Evolutionary conservation across 2,329 filamentous ascomycete species (phyloP).

Genomic region (Venturia oleaginea): DNA sequence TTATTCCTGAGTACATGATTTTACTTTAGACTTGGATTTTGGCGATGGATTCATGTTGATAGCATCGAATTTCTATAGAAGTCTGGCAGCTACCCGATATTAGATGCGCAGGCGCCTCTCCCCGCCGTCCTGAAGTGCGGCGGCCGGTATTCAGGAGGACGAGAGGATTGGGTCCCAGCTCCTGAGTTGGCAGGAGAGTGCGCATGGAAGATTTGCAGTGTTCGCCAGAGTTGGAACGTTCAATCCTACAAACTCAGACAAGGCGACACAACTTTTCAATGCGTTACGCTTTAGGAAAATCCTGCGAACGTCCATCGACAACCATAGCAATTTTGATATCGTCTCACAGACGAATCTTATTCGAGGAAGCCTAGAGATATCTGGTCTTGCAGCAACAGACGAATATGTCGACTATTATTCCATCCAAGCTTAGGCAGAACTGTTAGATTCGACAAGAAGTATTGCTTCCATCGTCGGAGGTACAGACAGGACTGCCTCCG

Average conservation of each 20-base stretch:
- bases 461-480: not conserved
- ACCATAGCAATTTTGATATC: not conserved
- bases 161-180: too few relatives aligned
- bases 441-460: not conserved
- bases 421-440: not conserved
- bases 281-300: not conserved
- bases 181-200: too few relatives aligned
- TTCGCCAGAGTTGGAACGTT: too few relatives aligned
- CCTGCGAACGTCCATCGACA: not conserved
- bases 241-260: not conserved
- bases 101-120: too few relatives aligned
- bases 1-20: too few relatives aligned
- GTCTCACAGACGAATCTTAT: not conserved
- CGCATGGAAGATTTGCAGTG: too few relatives aligned
- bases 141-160: too few relatives aligned
- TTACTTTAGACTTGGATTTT: too few relatives aligned
- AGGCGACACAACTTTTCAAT: not conserved
- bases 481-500: not conserved
- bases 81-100: too few relatives aligned
- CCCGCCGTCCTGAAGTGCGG: too few relatives aligned
- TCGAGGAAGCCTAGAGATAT: not conserved
- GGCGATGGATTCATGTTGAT: too few relatives aligned
- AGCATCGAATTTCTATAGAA: too few relatives aligned
- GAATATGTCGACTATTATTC: not conserved
- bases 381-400: not conserved